Percentiles rank a stretch among this genome's conserved stretches.
These are phyloP conservation scores for Tripterygium wilfordii DNA, from an alignment of 177 flowering plant species.

Conservation along the genomic window DNA sequence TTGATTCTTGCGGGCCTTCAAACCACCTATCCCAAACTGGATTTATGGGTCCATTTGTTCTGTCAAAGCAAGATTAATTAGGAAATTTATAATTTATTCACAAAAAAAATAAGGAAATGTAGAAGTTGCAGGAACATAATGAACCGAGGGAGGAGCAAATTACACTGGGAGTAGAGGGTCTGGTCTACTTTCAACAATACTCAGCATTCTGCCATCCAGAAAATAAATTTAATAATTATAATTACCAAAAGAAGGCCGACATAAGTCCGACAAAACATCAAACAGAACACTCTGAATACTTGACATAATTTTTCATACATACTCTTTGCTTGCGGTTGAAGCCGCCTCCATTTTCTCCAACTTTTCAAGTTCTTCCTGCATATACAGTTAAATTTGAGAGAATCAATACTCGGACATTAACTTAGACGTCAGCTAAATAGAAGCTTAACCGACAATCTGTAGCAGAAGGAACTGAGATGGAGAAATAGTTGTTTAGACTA, in stretches of 20 bases:
- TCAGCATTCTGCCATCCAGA: conserved; percentile 24
- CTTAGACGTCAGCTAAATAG: too few species aligned
- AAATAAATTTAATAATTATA: too few species aligned
- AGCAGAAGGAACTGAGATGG: too few species aligned
- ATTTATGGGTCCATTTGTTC: conserved; percentile 58
- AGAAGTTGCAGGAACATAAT: too few species aligned
- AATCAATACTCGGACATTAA: neutral
- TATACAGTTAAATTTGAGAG: neutral
- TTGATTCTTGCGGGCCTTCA: conserved; percentile 58
- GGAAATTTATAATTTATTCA: neutral
- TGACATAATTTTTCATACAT: too few species aligned
- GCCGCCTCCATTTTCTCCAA: conserved; percentile 46
- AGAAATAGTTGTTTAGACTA: too few species aligned
- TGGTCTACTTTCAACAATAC: conserved; percentile 45
- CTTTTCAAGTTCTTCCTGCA: conserved; percentile 54
- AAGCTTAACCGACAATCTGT: too few species aligned
- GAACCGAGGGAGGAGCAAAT: too few species aligned
- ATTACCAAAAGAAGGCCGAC: too few species aligned
- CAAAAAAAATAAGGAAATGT: neutral
- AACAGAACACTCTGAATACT: too few species aligned
- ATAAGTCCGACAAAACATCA: too few species aligned
- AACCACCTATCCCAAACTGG: conserved; percentile 80
- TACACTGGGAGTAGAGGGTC: conserved; percentile 85
- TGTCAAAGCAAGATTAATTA: conserved; percentile 18
- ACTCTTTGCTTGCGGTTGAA: conserved; percentile 50